phyloP scores from a whole-genome alignment of 345 rosid species.

The Lepidium sativum region DNA sequence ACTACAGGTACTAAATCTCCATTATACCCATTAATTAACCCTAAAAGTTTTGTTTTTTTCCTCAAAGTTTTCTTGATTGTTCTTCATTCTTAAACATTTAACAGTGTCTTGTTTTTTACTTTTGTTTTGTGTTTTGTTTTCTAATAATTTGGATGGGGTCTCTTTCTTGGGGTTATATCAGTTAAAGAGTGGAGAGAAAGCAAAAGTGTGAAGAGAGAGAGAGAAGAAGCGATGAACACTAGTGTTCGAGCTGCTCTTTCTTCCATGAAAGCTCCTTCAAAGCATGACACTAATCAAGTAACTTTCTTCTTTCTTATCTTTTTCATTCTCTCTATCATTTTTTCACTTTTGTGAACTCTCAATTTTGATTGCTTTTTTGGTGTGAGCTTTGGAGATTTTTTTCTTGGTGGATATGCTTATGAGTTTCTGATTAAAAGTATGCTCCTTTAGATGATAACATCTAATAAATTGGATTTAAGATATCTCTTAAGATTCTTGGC shows the following conservation, averaged over 20 bases:
- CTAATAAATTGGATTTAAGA: neutral
- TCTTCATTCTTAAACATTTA: neutral
- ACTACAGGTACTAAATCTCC: neutral
- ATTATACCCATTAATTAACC: neutral
- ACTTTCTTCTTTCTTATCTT: slow-evolving; percentile 18
- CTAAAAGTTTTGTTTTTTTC: neutral
- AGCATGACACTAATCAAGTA: slow-evolving; percentile 41
- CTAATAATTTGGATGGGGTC: slow-evolving; percentile 7
- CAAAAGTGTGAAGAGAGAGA: slow-evolving; percentile 15
- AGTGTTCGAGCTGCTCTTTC: slow-evolving; percentile 62
- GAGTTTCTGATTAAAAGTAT: slow-evolving; percentile 17
- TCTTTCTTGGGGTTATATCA: slow-evolving; percentile 12
- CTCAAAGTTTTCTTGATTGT: neutral
- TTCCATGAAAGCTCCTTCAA: slow-evolving; percentile 60
- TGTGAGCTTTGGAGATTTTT: neutral
- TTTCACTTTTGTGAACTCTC: neutral
- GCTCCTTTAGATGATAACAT: slow-evolving; percentile 11
- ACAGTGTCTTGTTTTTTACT: slow-evolving; percentile 17
- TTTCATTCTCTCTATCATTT: neutral
- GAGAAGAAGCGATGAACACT: slow-evolving; percentile 47
- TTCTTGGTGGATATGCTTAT: slow-evolving; percentile 7
- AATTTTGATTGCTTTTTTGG: slow-evolving; percentile 3
- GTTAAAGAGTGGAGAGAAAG: slow-evolving; percentile 21
- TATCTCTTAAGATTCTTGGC: slow-evolving; percentile 24
- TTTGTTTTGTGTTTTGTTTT: slow-evolving; percentile 21